Evolutionary conservation across 768 basidiomycete genomes (phyloP).

Genomic region (Mycena filopes): DNA sequence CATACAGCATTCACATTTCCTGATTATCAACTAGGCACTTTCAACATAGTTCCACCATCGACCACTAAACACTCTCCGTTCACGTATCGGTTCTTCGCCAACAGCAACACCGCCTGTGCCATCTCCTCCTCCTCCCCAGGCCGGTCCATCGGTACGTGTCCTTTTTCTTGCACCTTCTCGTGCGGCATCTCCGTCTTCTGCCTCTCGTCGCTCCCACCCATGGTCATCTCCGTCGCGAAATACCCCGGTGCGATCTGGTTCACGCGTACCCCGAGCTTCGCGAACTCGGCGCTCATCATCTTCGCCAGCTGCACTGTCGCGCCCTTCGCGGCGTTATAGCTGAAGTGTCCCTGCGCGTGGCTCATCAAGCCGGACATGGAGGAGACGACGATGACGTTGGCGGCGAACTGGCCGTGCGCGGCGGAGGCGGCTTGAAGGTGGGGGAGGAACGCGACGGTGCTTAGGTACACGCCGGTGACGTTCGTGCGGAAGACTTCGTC

Average conservation of each 20-base stretch:
- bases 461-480: slow-evolving; percentile 50
- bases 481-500: slow-evolving; percentile 46
- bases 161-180: slow-evolving; percentile 4
- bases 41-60: not conserved
- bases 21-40: no score
- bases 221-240: slow-evolving; percentile 50
- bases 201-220: slow-evolving; percentile 6
- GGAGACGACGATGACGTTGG: slow-evolving; percentile 53
- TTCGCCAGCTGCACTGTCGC: slow-evolving; percentile 48
- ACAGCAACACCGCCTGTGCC: slow-evolving; percentile 5
- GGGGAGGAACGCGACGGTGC: slow-evolving; percentile 56
- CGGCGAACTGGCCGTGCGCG: slow-evolving; percentile 38
- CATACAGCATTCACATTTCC: no score
- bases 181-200: slow-evolving; percentile 10
- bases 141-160: slow-evolving; percentile 9
- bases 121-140: slow-evolving; percentile 22
- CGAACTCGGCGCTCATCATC: slow-evolving; percentile 49
- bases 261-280: slow-evolving; percentile 44
- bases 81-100: slow-evolving; percentile 10
- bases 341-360: slow-evolving; percentile 54
- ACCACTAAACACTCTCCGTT: slow-evolving; percentile 8
- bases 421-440: slow-evolving; percentile 45
- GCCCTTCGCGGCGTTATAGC: slow-evolving; percentile 56
- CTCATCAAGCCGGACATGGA: slow-evolving; percentile 54
- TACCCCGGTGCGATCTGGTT: slow-evolving; percentile 49